Percentiles rank a stretch among this genome's conserved stretches.
These are phyloP conservation scores for Ophiostoma triangulosporum DNA, from an alignment of 2,329 filamentous ascomycete genomes.

Conservation along the genomic window DNA sequence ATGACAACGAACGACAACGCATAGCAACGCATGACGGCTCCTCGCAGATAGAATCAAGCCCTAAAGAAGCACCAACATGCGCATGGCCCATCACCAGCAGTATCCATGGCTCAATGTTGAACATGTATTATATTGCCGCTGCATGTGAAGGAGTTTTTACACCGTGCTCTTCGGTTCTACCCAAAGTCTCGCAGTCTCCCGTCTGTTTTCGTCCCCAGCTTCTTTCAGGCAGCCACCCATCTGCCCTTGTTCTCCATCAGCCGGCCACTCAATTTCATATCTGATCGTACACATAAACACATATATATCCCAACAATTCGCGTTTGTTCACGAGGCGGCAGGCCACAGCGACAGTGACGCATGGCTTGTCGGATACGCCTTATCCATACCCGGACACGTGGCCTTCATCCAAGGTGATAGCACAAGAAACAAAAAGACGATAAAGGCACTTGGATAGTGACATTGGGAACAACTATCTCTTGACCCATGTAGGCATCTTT, in stretches of 20 bases:
- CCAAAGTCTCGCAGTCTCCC: not conserved
- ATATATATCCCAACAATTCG: slow-evolving; percentile 1
- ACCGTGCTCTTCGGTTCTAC: not conserved
- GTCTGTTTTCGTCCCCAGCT: not conserved
- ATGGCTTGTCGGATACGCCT: not conserved
- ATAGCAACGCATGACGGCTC: too few relatives aligned
- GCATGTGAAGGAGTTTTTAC: not conserved
- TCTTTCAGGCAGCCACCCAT: not conserved
- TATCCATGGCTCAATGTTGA: not conserved
- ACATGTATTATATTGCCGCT: not conserved
- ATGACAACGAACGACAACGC: too few relatives aligned
- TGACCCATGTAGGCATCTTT: slow-evolving; percentile 98
- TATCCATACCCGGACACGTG: not conserved
- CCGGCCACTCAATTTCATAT: slow-evolving; percentile 1
- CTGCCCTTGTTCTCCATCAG: not conserved
- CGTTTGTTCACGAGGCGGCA: not conserved
- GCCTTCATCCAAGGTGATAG: not conserved
- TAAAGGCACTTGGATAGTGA: too few relatives aligned
- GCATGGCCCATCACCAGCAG: too few relatives aligned
- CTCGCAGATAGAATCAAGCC: too few relatives aligned
- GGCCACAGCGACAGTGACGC: not conserved
- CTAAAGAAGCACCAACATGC: too few relatives aligned
- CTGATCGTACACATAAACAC: slow-evolving; percentile 10
- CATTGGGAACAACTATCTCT: slow-evolving; percentile 40
- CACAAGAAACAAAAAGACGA: not conserved